These are phyloP conservation scores for Macrolepiota fuliginosa DNA, from an alignment of 768 basidiomycete genomes.

Conservation along the genomic window DNA sequence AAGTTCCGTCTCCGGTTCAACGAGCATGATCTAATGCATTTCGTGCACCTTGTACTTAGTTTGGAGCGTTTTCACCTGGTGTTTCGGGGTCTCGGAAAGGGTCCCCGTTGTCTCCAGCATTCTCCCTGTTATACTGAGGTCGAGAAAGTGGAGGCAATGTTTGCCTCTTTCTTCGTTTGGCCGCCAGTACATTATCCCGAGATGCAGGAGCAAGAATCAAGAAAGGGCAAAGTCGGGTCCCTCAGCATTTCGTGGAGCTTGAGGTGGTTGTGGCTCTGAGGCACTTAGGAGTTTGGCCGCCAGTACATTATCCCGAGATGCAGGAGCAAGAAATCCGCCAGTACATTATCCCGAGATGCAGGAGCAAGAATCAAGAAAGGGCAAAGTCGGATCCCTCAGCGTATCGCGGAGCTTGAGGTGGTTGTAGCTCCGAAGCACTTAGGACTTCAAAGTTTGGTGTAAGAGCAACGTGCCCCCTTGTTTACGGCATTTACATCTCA, in stretches of 20 bases:
- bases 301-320: too few species aligned
- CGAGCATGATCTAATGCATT: neutral
- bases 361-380: neutral
- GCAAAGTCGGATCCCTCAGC: neutral
- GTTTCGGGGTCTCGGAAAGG: conserved; percentile 3
- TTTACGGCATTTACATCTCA: conserved; percentile 2
- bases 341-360: neutral
- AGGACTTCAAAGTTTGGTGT: neutral
- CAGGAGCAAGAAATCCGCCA: too few species aligned
- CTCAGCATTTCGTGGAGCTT: too few species aligned
- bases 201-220: too few species aligned
- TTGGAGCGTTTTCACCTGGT: too few species aligned
- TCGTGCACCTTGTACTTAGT: neutral
- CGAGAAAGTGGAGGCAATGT: neutral
- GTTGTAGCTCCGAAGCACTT: neutral
- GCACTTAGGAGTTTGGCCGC: too few species aligned
- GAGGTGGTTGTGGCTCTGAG: too few species aligned
- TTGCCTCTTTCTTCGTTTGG: neutral
- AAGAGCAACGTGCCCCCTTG: neutral
- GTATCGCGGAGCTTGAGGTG: neutral
- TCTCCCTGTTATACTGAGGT: too few species aligned
- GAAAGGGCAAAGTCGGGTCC: too few species aligned
- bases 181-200: too few species aligned
- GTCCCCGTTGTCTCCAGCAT: neutral
- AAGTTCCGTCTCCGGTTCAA: neutral